A percentile compares a stretch with the other conserved stretches of the same genome.
These are phyloP conservation scores for Protea cynaroides DNA, from an alignment of 164 flowering plant species.

Conservation along the genomic window DNA sequence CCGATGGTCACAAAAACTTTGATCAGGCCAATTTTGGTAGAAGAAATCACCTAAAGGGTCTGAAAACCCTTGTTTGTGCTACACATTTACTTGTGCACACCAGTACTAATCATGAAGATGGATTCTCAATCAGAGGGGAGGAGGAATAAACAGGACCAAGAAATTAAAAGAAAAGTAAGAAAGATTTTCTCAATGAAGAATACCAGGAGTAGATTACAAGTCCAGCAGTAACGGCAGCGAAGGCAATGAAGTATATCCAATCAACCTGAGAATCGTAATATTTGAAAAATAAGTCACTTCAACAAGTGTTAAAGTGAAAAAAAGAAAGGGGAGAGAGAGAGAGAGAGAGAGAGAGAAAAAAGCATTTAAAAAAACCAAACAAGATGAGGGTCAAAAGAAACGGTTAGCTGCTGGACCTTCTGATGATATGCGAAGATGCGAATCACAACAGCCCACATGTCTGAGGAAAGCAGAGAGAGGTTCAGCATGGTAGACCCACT, in stretches of 20 bases:
- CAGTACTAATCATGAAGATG: not conserved
- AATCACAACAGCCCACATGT: slow-evolving; percentile 96
- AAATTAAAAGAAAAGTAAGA: not conserved
- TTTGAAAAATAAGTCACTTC: not conserved
- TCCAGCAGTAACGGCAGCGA: slow-evolving; percentile 67
- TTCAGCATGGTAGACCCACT: slow-evolving; percentile 91
- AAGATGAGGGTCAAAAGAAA: not conserved
- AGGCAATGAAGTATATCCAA: slow-evolving; percentile 87
- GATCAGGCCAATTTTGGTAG: not conserved
- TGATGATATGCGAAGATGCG: slow-evolving; percentile 86
- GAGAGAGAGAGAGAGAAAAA: too few relatives aligned
- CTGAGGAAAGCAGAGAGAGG: slow-evolving; percentile 84
- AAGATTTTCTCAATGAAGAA: not conserved
- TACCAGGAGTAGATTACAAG: slow-evolving; percentile 81
- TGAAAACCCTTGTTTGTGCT: not conserved
- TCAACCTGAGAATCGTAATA: slow-evolving; percentile 55
- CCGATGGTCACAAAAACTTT: too few relatives aligned
- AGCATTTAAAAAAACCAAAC: not conserved
- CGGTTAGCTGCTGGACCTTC: slow-evolving; percentile 38
- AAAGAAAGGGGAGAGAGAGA: too few relatives aligned
- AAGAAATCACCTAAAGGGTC: not conserved
- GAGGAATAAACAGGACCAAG: too few relatives aligned
- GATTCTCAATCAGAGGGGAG: too few relatives aligned
- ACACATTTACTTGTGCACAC: too few relatives aligned
- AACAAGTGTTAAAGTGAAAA: too few relatives aligned